phyloP scores from a whole-genome alignment of 2,329 filamentous ascomycete species.

The Gnomoniopsis smithogilvyi region DNA sequence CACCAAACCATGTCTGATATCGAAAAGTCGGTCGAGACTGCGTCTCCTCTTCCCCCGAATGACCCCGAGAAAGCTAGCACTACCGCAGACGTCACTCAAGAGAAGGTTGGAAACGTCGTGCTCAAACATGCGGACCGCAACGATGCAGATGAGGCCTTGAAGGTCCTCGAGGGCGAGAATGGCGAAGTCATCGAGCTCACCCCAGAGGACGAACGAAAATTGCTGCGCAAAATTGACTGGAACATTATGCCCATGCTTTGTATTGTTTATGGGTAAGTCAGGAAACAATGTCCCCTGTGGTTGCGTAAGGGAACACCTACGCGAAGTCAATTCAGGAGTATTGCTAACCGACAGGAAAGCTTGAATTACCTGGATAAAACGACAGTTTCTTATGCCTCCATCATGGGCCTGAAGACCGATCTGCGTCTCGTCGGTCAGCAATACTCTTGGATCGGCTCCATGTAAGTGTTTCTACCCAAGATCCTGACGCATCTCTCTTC shows the following conservation, averaged over 20 bases:
- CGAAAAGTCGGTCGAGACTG: constrained; percentile 10
- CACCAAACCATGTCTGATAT: constrained; percentile 11
- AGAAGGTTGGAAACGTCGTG: constrained; percentile 9
- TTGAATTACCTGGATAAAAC: constrained; percentile 53
- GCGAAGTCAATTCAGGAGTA: too few relatives aligned
- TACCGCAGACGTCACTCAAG: neutral
- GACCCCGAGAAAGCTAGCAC: constrained; percentile 13
- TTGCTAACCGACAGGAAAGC: constrained; percentile 20
- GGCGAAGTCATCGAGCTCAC: constrained; percentile 34
- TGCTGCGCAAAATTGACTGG: constrained; percentile 43
- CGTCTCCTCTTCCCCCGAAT: neutral
- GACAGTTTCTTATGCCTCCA: constrained; percentile 43
- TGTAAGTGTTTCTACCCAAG: constrained; percentile 20
- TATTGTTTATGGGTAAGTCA: constrained; percentile 45
- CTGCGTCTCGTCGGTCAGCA: constrained; percentile 61
- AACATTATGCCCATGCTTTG: constrained; percentile 51
- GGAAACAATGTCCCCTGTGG: too few relatives aligned
- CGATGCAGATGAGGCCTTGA: constrained; percentile 41
- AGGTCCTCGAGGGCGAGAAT: constrained; percentile 32
- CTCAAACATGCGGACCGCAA: constrained; percentile 34
- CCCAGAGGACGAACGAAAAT: constrained; percentile 35
- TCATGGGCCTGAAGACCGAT: constrained; percentile 50
- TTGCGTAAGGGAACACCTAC: too few relatives aligned
- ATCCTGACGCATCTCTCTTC: neutral
- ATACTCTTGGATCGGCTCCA: constrained; percentile 50